Conservation (phyloP, 106 monocot species). For the Chionographis japonica region DNA sequence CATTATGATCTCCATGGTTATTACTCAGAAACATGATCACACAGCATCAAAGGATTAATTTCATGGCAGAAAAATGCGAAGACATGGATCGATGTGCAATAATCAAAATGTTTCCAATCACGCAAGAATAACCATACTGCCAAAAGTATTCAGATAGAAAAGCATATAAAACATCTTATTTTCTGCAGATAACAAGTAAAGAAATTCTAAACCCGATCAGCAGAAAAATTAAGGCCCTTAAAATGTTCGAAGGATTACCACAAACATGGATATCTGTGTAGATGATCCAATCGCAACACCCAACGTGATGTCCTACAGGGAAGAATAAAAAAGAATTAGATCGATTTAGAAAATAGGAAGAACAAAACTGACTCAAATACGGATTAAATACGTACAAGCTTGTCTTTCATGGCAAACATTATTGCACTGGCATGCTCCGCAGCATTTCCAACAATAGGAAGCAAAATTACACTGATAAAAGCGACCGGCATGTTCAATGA, state of each 20-base stretch:
- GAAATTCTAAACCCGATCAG: neutral
- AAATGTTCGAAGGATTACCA: constrained; percentile 42
- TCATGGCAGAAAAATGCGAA: too few species aligned
- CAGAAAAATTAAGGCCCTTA: neutral
- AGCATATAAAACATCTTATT: neutral
- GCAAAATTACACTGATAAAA: constrained; percentile 93
- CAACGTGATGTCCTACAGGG: constrained; percentile 73
- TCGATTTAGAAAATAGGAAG: neutral
- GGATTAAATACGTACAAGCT: constrained; percentile 58
- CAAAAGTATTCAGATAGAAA: too few species aligned
- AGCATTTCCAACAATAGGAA: constrained; percentile 98
- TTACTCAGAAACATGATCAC: too few species aligned
- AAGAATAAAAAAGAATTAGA: constrained; percentile 7
- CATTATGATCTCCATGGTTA: too few species aligned
- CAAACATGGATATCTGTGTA: constrained; percentile 97
- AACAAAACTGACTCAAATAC: neutral
- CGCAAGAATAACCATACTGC: too few species aligned
- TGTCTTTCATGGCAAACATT: constrained; percentile 96
- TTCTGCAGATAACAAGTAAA: neutral
- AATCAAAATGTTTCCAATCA: too few species aligned
- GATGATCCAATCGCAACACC: constrained; percentile 97
- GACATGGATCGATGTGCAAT: too few species aligned
- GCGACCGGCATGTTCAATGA: constrained; percentile 78
- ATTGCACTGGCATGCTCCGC: constrained; percentile 97
- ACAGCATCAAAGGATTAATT: too few species aligned